Conservation (phyloP, 345 rosid genomes). For the Pelargonium nanum region DNA sequence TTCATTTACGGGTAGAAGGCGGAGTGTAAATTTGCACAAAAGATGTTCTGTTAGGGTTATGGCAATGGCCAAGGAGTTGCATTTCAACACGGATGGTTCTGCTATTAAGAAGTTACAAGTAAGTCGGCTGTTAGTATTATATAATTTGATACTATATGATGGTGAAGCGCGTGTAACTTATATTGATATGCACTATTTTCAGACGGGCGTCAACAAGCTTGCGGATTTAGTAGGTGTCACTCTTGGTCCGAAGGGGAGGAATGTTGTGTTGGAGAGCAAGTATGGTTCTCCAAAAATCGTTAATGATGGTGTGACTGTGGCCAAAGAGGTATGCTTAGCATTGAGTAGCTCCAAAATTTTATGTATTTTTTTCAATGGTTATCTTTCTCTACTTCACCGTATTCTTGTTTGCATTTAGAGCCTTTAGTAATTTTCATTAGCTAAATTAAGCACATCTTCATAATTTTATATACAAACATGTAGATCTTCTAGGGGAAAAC, state of each 20-base stretch:
- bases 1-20: conserved; percentile 51
- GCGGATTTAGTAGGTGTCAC: conserved; percentile 97
- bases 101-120: conserved; percentile 87
- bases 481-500: too few species aligned
- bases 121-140: conserved; percentile 13
- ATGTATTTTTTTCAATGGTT: background rate
- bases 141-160: background rate
- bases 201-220: conserved; percentile 97
- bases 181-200: conserved; percentile 3
- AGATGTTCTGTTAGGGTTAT: conserved; percentile 40
- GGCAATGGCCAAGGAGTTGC: conserved; percentile 81
- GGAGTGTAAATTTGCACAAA: conserved; percentile 34
- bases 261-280: conserved; percentile 97
- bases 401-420: background rate
- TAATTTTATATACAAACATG: too few species aligned
- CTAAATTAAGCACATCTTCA: too few species aligned
- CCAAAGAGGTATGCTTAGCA: conserved; percentile 72
- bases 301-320: conserved; percentile 96
- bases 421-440: too few species aligned
- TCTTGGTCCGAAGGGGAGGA: conserved; percentile 91
- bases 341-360: too few species aligned
- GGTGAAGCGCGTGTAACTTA: background rate
- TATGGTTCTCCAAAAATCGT: conserved; percentile 97
- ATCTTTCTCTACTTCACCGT: background rate
- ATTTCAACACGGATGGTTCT: conserved; percentile 91